A percentile compares a stretch with the other conserved stretches of the same genome.
Evolutionary conservation across 2,329 filamentous ascomycete genomes (phyloP).

Genomic region (Thielaviopsis punctulata): DNA sequence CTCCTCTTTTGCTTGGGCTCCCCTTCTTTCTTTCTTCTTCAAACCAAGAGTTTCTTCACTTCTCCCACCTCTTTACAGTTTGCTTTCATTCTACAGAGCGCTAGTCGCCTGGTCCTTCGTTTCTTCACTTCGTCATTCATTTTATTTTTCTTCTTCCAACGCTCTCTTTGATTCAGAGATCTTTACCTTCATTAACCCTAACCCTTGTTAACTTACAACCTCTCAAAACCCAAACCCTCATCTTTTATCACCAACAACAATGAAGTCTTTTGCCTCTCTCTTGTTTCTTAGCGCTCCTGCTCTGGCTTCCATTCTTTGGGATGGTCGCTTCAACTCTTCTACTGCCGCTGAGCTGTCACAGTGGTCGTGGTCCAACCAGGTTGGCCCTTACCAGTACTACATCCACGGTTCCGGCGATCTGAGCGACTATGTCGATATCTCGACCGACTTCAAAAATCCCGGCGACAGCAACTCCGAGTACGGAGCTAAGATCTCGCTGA

Average conservation of each 20-base stretch:
- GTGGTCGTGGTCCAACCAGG: conserved; percentile 52
- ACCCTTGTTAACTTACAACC: neutral
- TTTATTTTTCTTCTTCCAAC: neutral
- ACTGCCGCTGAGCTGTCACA: conserved; percentile 35
- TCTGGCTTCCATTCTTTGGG: conserved; percentile 33
- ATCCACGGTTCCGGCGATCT: conserved; percentile 46
- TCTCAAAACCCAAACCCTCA: conserved; percentile 8
- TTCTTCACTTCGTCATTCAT: conserved; percentile 4
- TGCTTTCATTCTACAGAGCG: conserved; percentile 5
- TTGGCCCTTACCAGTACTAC: conserved; percentile 59
- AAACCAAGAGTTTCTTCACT: conserved; percentile 2
- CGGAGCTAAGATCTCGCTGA: conserved; percentile 52
- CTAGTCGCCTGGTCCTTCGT: conserved; percentile 11
- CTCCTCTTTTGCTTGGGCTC: neutral
- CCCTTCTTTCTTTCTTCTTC: neutral
- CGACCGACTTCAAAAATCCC: conserved; percentile 44
- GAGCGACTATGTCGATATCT: conserved; percentile 44
- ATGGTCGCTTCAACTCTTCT: conserved; percentile 48
- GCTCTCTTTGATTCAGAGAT: neutral
- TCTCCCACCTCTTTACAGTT: neutral
- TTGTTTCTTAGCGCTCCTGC: conserved; percentile 6
- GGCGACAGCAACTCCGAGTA: conserved; percentile 42
- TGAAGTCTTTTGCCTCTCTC: conserved; percentile 10
- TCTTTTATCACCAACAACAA: conserved; percentile 11
- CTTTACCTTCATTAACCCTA: conserved; percentile 7